phyloP scores from a whole-genome alignment of 129 eudicot species.

The Heracleum sosnowskyi region DNA sequence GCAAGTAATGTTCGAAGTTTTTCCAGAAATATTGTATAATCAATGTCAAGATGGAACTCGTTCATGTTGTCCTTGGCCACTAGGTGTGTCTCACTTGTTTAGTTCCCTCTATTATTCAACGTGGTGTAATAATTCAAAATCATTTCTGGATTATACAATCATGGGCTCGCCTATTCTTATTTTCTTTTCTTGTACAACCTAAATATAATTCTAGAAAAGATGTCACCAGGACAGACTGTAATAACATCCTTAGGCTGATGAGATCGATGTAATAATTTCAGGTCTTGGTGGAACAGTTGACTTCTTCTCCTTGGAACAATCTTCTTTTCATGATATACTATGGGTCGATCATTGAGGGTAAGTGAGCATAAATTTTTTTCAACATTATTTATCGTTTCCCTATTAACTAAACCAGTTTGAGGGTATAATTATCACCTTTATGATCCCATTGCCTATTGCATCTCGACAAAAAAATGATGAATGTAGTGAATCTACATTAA shows the following conservation, averaged over 20 bases:
- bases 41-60: not conserved
- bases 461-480: not conserved
- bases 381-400: not conserved
- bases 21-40: not conserved
- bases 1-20: not conserved
- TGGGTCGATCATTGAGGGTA: conserved; percentile 84
- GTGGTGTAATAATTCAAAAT: not conserved
- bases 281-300: conserved; percentile 88
- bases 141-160: not conserved
- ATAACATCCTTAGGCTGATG: not conserved
- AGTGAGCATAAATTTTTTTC: conserved; percentile 15
- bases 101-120: not conserved
- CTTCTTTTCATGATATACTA: conserved; percentile 83
- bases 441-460: not conserved
- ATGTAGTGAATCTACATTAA: not conserved
- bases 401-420: not conserved
- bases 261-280: conserved; percentile 26
- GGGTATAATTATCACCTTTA: not conserved
- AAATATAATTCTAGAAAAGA: not conserved
- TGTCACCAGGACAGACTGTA: not conserved
- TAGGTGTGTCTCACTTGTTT: not conserved
- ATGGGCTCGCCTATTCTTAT: not conserved
- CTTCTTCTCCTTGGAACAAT: conserved; percentile 85
- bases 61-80: not conserved
- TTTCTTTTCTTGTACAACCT: not conserved